A percentile compares a stretch with the other conserved stretches of the same genome.
Conservation (phyloP, 768 basidiomycete species). For the Tephrocybe sp. region DNA sequence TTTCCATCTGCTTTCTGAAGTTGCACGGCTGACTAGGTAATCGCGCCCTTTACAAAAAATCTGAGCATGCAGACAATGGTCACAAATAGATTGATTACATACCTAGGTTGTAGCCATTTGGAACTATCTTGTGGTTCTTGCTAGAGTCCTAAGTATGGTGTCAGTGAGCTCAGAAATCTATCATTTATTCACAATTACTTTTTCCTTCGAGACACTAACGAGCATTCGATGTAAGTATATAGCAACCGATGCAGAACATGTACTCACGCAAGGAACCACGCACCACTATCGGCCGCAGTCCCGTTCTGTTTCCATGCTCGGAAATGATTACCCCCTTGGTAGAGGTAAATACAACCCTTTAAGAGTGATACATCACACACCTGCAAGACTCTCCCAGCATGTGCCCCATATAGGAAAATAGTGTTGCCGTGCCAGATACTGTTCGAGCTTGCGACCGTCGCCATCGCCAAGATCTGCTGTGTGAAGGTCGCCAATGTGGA, state of each 20-base stretch:
- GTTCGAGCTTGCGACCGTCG: conserved; percentile 63
- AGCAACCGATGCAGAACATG: background rate
- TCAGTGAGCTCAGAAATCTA: background rate
- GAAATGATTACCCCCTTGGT: conserved; percentile 80
- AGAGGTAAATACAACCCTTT: background rate
- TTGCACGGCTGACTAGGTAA: conserved; percentile 67
- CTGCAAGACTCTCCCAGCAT: conserved; percentile 84
- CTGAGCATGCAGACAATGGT: background rate
- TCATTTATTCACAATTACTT: conserved; percentile 29
- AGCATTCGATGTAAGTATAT: background rate
- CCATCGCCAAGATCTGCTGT: conserved; percentile 85
- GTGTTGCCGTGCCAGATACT: conserved; percentile 72
- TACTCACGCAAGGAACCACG: conserved; percentile 81
- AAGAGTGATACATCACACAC: conserved; percentile 24
- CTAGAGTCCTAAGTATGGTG: conserved; percentile 43
- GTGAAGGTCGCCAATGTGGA: conserved; percentile 75
- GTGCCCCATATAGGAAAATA: conserved; percentile 80
- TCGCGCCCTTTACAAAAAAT: conserved; percentile 55
- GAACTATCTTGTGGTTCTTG: conserved; percentile 69
- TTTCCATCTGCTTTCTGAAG: conserved; percentile 57
- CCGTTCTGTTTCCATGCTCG: conserved; percentile 90
- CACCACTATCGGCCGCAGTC: conserved; percentile 62
- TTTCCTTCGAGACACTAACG: conserved; percentile 70
- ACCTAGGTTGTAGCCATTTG: conserved; percentile 74
- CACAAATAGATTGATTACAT: background rate